Evolutionary conservation across 495 filamentous ascomycete species (phyloP).

Genomic region (Pseudomonodictys pantanalensis): DNA sequence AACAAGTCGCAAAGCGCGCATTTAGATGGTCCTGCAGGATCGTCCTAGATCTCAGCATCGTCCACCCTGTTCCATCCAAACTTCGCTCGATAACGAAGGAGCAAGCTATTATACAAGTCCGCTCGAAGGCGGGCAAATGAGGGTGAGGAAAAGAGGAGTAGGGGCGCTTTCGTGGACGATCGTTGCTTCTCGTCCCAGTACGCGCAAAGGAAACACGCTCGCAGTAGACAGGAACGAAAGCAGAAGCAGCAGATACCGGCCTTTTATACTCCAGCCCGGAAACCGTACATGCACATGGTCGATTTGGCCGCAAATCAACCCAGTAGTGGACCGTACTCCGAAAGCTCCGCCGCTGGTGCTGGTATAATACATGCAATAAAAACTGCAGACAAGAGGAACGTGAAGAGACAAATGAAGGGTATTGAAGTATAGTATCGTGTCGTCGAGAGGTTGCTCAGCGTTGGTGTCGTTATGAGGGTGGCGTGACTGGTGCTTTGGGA

Average conservation of each 20-base stretch:
- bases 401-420: background rate
- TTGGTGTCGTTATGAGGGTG: constrained; percentile 16
- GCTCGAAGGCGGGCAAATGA: no score
- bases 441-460: background rate
- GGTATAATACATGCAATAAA: constrained; percentile 13
- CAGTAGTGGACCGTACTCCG: constrained; percentile 4
- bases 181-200: no score
- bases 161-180: no score
- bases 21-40: no score
- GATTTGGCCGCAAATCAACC: constrained; percentile 9
- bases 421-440: background rate
- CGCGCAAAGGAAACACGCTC: no score
- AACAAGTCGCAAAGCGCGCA: no score
- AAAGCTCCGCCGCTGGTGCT: constrained; percentile 22
- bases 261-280: no score
- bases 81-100: no score
- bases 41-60: no score
- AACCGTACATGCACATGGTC: constrained; percentile 7
- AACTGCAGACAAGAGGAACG: background rate
- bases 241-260: background rate
- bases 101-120: no score
- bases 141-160: no score
- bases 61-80: no score
- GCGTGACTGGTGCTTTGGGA: constrained; percentile 25
- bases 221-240: constrained; percentile 1